phyloP scores from a whole-genome alignment of 257 asterid species.

The Salvia hispanica region DNA sequence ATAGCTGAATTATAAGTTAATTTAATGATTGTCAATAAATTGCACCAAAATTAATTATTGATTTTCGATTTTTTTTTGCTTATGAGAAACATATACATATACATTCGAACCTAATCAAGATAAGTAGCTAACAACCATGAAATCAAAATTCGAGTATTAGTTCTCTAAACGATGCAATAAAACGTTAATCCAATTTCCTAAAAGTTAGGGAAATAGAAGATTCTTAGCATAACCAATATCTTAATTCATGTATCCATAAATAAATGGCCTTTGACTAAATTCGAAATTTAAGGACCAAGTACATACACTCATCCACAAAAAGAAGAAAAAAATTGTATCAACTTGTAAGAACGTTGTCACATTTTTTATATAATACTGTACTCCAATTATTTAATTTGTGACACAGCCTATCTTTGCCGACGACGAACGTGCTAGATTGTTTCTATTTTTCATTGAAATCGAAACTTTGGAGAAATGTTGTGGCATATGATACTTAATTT shows the following conservation, averaged over 20 bases:
- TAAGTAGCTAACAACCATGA: too few species aligned
- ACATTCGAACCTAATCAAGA: neutral
- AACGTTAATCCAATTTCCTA: too few species aligned
- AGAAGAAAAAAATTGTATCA: neutral
- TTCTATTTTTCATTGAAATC: neutral
- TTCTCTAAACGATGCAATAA: too few species aligned
- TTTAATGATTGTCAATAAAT: neutral
- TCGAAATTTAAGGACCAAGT: neutral
- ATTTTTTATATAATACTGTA: neutral
- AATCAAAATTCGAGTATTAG: neutral
- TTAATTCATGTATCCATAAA: neutral
- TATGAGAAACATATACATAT: too few species aligned
- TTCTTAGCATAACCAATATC: neutral
- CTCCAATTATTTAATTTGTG: neutral
- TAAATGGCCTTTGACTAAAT: conserved; percentile 14
- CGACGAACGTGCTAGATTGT: conserved; percentile 41
- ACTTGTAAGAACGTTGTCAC: neutral
- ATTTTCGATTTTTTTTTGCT: too few species aligned
- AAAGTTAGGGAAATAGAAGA: neutral
- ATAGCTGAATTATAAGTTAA: neutral
- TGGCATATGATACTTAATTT: neutral
- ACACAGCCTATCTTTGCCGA: conserved; percentile 23
- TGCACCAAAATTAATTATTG: too few species aligned
- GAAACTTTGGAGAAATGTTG: neutral
- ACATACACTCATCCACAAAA: neutral